Evolutionary conservation across 768 basidiomycete genomes (phyloP).

Genomic region (Sarcodon aspratus): DNA sequence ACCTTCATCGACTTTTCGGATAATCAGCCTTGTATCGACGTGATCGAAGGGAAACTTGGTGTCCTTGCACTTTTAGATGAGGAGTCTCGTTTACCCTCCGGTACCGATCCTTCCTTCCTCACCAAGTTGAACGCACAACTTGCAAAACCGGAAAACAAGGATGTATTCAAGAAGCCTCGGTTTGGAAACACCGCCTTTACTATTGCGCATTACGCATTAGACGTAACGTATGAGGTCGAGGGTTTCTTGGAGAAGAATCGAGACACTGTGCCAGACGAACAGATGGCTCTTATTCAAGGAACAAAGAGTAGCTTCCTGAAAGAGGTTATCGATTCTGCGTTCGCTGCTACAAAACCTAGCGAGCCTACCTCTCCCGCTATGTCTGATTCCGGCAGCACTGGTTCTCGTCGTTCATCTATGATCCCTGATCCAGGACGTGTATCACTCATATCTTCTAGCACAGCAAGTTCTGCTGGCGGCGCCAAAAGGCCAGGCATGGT

Average conservation of each 20-base stretch:
- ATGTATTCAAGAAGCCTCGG: slow-evolving; percentile 96
- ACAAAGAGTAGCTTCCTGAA: slow-evolving; percentile 91
- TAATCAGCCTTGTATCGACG: slow-evolving; percentile 97
- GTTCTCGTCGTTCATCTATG: slow-evolving; percentile 71
- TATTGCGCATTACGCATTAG: slow-evolving; percentile 94
- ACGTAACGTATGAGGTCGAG: slow-evolving; percentile 97
- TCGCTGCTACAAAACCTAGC: slow-evolving; percentile 55
- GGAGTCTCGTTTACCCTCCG: slow-evolving; percentile 92
- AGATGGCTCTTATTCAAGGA: slow-evolving; percentile 75
- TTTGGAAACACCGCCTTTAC: slow-evolving; percentile 97
- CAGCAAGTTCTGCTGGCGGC: slow-evolving; percentile 22
- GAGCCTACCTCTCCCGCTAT: slow-evolving; percentile 65
- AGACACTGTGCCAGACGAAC: slow-evolving; percentile 98
- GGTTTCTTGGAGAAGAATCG: slow-evolving; percentile 99
- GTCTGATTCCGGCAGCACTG: slow-evolving; percentile 68
- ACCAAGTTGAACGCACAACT: slow-evolving; percentile 87
- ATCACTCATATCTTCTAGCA: slow-evolving; percentile 47
- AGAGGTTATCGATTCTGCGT: slow-evolving; percentile 87
- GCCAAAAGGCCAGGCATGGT: slow-evolving; percentile 56
- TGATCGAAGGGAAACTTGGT: slow-evolving; percentile 95
- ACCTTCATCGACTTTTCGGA: slow-evolving; percentile 99
- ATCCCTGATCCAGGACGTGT: slow-evolving; percentile 83
- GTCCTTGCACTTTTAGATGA: slow-evolving; percentile 92
- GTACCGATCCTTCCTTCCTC: slow-evolving; percentile 85
- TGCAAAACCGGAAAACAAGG: slow-evolving; percentile 72